A percentile compares a stretch with the other conserved stretches of the same genome.
These are phyloP conservation scores for Cladosporium sp. DNA, from an alignment of 2,329 filamentous ascomycete species.

Conservation along the genomic window DNA sequence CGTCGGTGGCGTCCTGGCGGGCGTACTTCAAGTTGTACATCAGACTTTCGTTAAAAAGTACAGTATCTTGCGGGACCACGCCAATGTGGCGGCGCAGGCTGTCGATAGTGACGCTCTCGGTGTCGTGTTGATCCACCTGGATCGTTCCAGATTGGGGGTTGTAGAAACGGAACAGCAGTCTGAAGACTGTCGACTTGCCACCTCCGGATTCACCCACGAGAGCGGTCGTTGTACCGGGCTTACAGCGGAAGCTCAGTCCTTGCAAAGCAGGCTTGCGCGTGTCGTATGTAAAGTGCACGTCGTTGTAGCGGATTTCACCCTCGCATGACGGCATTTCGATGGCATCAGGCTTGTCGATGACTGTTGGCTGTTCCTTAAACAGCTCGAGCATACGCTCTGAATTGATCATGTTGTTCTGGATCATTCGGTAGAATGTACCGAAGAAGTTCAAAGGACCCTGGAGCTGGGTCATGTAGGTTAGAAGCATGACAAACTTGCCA, in stretches of 20 bases:
- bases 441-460: slow-evolving; percentile 72
- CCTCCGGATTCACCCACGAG: slow-evolving; percentile 96
- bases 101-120: slow-evolving; percentile 80
- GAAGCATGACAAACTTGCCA: slow-evolving; percentile 68
- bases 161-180: slow-evolving; percentile 95
- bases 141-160: slow-evolving; percentile 79
- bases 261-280: slow-evolving; percentile 79
- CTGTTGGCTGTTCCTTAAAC: slow-evolving; percentile 93
- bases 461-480: slow-evolving; percentile 74
- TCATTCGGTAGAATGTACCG: slow-evolving; percentile 92
- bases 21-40: slow-evolving; percentile 96
- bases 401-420: slow-evolving; percentile 96
- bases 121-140: slow-evolving; percentile 78
- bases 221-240: slow-evolving; percentile 88
- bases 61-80: slow-evolving; percentile 94
- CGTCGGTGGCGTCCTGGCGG: slow-evolving; percentile 75
- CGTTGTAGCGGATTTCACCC: slow-evolving; percentile 82
- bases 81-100: slow-evolving; percentile 90
- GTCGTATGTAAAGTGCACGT: slow-evolving; percentile 91
- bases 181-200: slow-evolving; percentile 95
- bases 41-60: slow-evolving; percentile 88
- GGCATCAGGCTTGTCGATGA: slow-evolving; percentile 73
- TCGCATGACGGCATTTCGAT: slow-evolving; percentile 65
- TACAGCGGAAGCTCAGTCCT: slow-evolving; percentile 80
- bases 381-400: slow-evolving; percentile 92